Evolutionary conservation across 2,329 filamentous ascomycete species (phyloP).

Genomic region (Juglanconis sp.): DNA sequence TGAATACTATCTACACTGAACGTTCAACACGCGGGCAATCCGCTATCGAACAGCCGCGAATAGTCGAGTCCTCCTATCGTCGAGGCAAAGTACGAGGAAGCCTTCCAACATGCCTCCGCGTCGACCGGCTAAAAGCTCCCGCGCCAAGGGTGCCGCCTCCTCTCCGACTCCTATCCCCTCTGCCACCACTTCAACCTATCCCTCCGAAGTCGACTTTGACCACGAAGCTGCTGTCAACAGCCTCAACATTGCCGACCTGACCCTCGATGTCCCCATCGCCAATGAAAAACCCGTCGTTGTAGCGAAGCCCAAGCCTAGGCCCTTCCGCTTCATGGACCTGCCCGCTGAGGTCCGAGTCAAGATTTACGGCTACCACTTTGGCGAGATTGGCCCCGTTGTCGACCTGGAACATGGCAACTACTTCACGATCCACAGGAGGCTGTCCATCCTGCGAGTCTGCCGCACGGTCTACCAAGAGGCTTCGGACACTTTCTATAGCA

Average conservation of each 20-base stretch:
- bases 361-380: slow-evolving; percentile 64
- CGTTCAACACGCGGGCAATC: too few relatives aligned
- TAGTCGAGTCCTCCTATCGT: neutral
- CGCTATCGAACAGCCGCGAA: too few relatives aligned
- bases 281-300: slow-evolving; percentile 20
- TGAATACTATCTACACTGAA: too few relatives aligned
- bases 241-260: slow-evolving; percentile 41
- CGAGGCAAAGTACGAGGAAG: neutral
- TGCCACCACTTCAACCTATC: slow-evolving; percentile 33
- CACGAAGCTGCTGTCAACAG: slow-evolving; percentile 38
- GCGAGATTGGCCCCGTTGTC: slow-evolving; percentile 49
- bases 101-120: slow-evolving; percentile 21
- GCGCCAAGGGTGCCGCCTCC: slow-evolving; percentile 25
- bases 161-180: slow-evolving; percentile 36
- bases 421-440: slow-evolving; percentile 55
- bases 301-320: slow-evolving; percentile 32
- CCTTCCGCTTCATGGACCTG: slow-evolving; percentile 65
- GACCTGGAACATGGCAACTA: slow-evolving; percentile 68
- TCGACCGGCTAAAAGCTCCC: slow-evolving; percentile 30
- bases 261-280: slow-evolving; percentile 33
- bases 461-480: slow-evolving; percentile 61
- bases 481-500: slow-evolving; percentile 63
- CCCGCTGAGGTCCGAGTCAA: slow-evolving; percentile 68
- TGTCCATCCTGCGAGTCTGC: slow-evolving; percentile 60
- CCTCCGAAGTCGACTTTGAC: slow-evolving; percentile 37